These are phyloP conservation scores for Geosmithia morbida DNA, from an alignment of 2,329 filamentous ascomycete species.

Conservation along the genomic window DNA sequence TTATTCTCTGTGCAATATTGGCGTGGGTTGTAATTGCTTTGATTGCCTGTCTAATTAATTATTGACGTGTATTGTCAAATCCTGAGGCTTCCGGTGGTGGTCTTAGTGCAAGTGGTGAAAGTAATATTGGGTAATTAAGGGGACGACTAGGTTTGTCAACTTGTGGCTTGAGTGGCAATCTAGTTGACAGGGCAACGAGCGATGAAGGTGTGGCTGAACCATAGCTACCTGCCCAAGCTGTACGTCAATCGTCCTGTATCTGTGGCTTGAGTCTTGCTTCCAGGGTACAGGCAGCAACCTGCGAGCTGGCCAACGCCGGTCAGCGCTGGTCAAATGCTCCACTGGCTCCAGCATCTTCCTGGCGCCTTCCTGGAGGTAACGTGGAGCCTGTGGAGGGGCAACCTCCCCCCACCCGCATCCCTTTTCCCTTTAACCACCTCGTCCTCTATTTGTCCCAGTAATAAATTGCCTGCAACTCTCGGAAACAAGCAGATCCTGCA, in stretches of 20 bases:
- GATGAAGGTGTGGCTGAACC: background rate
- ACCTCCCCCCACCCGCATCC: slow-evolving; percentile 12
- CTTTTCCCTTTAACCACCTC: slow-evolving; percentile 17
- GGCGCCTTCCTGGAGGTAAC: background rate
- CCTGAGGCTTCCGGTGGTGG: background rate
- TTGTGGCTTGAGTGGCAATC: background rate
- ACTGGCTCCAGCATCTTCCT: background rate
- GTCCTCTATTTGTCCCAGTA: slow-evolving; percentile 7
- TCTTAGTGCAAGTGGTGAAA: background rate
- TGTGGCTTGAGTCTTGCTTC: too few species aligned
- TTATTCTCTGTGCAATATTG: background rate
- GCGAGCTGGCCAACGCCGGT: background rate
- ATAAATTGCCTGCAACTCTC: background rate
- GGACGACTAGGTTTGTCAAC: background rate
- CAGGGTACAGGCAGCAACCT: background rate
- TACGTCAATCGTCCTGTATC: background rate
- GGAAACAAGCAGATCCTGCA: background rate
- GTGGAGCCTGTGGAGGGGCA: slow-evolving; percentile 15
- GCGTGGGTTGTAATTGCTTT: slow-evolving; percentile 1
- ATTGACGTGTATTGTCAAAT: background rate
- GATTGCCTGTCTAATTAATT: background rate
- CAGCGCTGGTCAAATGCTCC: background rate
- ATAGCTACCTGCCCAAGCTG: background rate
- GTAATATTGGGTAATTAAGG: background rate
- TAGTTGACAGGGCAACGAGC: slow-evolving; percentile 13